Evolutionary conservation across 2,329 filamentous ascomycete genomes (phyloP), one percentile per base, ranked within the genome.

Genomic region (Canariomyces notabilis): DNA sequence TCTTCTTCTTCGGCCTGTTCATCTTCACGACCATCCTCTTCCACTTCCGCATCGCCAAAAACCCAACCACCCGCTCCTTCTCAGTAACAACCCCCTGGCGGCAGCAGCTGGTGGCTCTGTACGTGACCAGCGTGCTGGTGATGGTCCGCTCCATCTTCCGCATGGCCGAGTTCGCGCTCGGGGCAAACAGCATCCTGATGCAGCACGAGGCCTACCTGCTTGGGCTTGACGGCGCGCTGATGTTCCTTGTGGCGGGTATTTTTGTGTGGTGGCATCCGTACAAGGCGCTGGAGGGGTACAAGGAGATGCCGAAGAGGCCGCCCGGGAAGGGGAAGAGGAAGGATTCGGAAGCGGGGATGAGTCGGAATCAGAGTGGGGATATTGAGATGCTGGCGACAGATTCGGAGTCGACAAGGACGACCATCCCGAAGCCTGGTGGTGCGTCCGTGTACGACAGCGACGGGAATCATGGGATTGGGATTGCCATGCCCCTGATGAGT

Each of bases 1-100:
- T 77, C 46, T 40, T 66, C 44, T 72, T 74, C 54, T 77, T 78
- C 57, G 61, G 67, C 11, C 66, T 74, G 45, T 78, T 78, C 63
- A 66, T 71, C 43, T 40, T 70, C 2, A 66, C 71, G 0, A 66
- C 71, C 0, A 50, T 66, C 5, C 49, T 73, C 1, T 78, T 78
- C 59, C 70, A 79, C 53, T 42, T 48, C 2, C 65, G 73, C 3
- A 65, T 77, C n/a, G 48, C 39, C 1, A 58, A 53, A 6, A 34
- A 51, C 4, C 66, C 67, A 0, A 67, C 67, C 4, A 42, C 49
- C 1, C 48, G 47, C 0, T 58, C 62, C 1, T 48, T 35, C 11
- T 45, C 51, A 0, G 37, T 54, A 12, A 37, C 39, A 1, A 46
- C 38, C 2, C 56, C 58, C 1, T 64, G 62, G 57, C 33, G 48